Evolutionary conservation across 257 asterid genomes (phyloP).

Genomic region (Solanum acaule): DNA sequence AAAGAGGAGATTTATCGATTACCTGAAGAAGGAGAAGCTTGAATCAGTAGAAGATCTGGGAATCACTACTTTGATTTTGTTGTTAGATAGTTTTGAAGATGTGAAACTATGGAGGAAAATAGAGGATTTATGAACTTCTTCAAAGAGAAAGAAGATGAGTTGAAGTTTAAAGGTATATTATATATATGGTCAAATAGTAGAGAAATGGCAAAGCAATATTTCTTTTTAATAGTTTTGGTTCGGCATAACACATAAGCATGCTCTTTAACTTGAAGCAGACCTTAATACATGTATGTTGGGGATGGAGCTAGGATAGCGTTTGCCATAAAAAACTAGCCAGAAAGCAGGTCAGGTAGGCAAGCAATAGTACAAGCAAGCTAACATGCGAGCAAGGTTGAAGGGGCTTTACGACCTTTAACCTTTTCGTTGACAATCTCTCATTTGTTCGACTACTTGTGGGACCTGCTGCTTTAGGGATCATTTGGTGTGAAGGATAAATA

Average conservation of each 20-base stretch:
- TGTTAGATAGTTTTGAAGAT: neutral
- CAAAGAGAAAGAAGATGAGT: neutral
- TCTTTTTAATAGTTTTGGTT: no score
- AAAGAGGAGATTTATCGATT: neutral
- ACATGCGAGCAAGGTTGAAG: neutral
- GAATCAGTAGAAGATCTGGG: neutral
- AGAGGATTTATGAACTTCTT: neutral
- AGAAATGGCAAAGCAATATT: neutral
- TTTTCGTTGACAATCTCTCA: neutral
- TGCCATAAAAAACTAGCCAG: no score
- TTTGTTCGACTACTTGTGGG: neutral
- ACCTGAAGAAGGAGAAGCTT: neutral
- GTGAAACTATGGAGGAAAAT: neutral
- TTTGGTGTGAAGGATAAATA: no score
- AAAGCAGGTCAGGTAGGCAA: neutral
- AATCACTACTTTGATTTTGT: neutral
- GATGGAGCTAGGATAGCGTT: fast-evolving
- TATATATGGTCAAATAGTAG: neutral
- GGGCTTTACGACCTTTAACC: neutral
- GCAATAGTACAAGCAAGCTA: neutral
- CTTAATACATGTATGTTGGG: no score
- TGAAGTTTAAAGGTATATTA: neutral
- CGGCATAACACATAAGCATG: neutral
- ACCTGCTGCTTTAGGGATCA: neutral
- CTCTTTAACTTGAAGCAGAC: neutral